A percentile compares a stretch with the other conserved stretches of the same genome.
Evolutionary conservation across 129 eudicot species (phyloP).

Genomic region (Saussurea involucrata): DNA sequence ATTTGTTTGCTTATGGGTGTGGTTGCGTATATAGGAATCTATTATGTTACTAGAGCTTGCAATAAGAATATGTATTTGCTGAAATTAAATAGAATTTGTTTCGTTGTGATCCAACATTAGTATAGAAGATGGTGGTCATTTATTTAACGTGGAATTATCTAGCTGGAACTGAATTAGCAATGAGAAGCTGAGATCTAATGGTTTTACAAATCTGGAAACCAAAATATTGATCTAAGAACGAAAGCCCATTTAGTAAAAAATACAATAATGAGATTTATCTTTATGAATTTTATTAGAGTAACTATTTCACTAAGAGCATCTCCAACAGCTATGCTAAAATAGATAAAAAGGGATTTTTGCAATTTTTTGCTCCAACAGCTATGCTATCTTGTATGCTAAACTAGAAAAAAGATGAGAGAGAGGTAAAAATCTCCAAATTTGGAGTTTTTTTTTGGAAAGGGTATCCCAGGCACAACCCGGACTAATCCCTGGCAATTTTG

Average conservation of each 20-base stretch:
- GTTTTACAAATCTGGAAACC: not conserved
- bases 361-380: no score
- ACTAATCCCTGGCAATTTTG: no score
- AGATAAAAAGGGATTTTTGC: no score
- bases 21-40: not conserved
- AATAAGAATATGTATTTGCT: not conserved
- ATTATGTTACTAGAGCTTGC: not conserved
- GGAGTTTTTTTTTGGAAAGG: no score
- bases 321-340: no score
- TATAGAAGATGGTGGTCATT: not conserved
- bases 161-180: not conserved
- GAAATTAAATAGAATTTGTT: not conserved
- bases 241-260: not conserved
- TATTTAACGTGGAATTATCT: not conserved
- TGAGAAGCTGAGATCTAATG: not conserved
- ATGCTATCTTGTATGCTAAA: no score
- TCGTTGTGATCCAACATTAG: not conserved
- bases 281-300: not conserved
- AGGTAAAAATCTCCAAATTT: no score
- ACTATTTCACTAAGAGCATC: not conserved
- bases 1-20: not conserved
- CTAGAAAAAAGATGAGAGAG: no score
- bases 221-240: not conserved
- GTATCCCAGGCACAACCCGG: no score
- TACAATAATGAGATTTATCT: not conserved